Conservation (phyloP, 441 rosid species). For the Populus tomentosa region DNA sequence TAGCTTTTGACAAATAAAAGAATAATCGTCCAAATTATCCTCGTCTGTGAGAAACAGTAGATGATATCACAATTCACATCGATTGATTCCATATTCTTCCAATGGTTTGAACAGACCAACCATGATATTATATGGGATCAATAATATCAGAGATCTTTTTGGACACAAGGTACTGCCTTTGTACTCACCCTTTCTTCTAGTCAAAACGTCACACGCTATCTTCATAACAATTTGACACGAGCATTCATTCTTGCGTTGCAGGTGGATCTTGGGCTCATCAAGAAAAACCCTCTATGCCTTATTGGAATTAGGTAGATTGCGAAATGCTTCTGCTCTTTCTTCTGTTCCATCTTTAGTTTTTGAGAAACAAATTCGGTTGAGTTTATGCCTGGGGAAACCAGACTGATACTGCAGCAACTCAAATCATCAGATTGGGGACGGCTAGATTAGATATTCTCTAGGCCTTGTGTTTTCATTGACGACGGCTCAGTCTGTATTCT, state of each 20-base stretch:
- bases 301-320: conserved; percentile 44
- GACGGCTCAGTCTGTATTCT: not conserved
- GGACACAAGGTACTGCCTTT: conserved; percentile 71
- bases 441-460: too few relatives aligned
- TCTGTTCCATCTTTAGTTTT: not conserved
- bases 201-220: not conserved
- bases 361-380: too few relatives aligned
- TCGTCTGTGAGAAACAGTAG: not conserved
- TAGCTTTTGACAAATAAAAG: too few relatives aligned
- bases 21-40: not conserved
- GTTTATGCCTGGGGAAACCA: too few relatives aligned
- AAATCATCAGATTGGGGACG: too few relatives aligned
- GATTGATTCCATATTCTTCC: not conserved
- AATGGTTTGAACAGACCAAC: conserved; percentile 61
- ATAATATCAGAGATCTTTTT: conserved; percentile 87
- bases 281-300: conserved; percentile 66
- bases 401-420: too few relatives aligned
- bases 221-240: not conserved
- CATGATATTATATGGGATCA: conserved; percentile 74
- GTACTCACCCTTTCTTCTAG: not conserved
- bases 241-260: conserved; percentile 25
- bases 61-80: not conserved
- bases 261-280: conserved; percentile 85
- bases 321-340: not conserved
- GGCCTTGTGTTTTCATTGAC: not conserved